Base-by-base conservation (phyloP, 257 asterid genomes). In the Apocynum venetum region DNA sequence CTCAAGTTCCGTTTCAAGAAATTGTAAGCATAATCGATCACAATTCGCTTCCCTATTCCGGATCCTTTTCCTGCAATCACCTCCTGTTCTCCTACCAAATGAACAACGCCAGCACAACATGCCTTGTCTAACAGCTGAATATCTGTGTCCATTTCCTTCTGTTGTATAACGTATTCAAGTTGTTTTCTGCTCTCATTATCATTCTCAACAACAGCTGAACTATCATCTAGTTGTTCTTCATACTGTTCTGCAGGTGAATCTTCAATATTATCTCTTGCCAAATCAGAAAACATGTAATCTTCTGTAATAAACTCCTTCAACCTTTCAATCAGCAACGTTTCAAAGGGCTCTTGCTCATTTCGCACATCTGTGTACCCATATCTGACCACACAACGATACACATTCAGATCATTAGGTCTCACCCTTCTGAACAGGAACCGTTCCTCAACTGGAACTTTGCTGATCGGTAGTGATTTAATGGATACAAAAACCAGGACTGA, bases 31-130 rank as follows among this genome's bases (percentile, higher is more conserved):
- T 88, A 89, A 68, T 91, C 81, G 1, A 91, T 82, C 80, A 87
- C 35, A 25, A 89, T 47, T 72, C 74, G 85, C 83, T 90, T 88
- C 43, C 83, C 85, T 11, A 88, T 38, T 19, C 63, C 61, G 12
- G 93, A 81, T 1, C 88, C 90, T 55, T 85, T 84, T 3, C 78
- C 65, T 4, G 96, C 91, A 75, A 83, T 78, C 77, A 88, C 90
- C 52, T 91, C 95, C n/a, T 86, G 87, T 63, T 91, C 97, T 13
- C 97, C 92, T 6, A 91, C 89, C 73, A 91, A 17, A 59, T 91
- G 95, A 57, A 88, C 91, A 59, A 91, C 88, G 41, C 95, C 91
- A 1, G 52, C 75, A 46, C 56, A n/a, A 72, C 80, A 56, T 8
- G 92, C 90, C 65, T 55, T 70, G 0, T 91, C 93, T 79, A 89